phyloP scores from a whole-genome alignment of 768 basidiomycete species.

The Filobasidium floriforme region DNA sequence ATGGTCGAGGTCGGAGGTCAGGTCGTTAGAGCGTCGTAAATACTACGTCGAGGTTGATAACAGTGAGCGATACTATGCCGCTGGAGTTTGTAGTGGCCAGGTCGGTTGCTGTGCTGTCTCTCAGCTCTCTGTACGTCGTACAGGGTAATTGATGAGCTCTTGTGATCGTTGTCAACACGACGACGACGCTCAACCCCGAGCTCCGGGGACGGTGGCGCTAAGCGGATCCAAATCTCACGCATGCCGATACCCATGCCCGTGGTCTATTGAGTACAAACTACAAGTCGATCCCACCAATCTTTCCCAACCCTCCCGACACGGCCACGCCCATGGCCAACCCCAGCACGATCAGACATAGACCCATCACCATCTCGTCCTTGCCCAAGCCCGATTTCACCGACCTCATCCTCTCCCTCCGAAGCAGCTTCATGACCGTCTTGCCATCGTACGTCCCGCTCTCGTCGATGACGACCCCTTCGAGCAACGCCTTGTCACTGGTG shows the following conservation, averaged over 20 bases:
- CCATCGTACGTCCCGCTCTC: not conserved
- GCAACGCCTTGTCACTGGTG: not conserved
- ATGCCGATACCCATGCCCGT: too few relatives aligned
- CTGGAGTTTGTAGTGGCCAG: too few relatives aligned
- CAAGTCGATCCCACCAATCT: constrained; percentile 3
- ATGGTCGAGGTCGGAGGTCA: not conserved
- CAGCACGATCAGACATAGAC: not conserved
- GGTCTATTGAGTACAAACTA: not conserved
- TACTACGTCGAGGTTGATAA: not conserved
- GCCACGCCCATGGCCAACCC: not conserved
- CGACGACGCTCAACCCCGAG: too few relatives aligned
- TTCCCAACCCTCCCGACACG: not conserved
- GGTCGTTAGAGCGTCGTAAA: not conserved
- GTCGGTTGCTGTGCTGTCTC: too few relatives aligned
- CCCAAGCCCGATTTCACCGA: not conserved
- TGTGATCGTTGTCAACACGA: too few relatives aligned
- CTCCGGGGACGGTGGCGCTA: too few relatives aligned
- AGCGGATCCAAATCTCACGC: too few relatives aligned
- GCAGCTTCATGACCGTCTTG: not conserved
- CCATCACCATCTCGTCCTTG: not conserved
- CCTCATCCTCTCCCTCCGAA: constrained; percentile 1
- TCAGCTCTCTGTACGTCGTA: too few relatives aligned
- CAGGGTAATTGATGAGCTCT: too few relatives aligned
- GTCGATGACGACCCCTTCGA: not conserved
- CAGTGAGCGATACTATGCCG: too few relatives aligned